Conservation (phyloP, 2,329 filamentous ascomycete species). For the Aspergillus sojae region DNA sequence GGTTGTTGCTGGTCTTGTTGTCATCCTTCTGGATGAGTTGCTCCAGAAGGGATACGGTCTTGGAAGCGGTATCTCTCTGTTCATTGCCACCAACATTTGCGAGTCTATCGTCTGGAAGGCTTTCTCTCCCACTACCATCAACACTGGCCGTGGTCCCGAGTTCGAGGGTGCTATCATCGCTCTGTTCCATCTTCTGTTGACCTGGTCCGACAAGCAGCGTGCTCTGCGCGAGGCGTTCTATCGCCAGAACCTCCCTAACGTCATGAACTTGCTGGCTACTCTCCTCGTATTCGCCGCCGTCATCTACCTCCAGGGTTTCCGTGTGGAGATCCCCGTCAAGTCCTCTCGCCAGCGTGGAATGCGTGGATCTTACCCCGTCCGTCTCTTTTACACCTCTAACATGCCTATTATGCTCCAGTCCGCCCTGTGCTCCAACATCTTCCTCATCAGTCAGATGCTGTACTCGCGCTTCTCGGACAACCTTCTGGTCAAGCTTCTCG, state of each 20-base stretch:
- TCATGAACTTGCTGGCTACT: conserved; percentile 97
- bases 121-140: conserved; percentile 98
- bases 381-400: conserved; percentile 99
- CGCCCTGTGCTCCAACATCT: conserved; percentile 96
- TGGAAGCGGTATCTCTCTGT: conserved; percentile 96
- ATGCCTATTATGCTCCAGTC: conserved; percentile 99
- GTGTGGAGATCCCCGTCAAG: conserved; percentile 99
- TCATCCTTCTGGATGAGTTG: conserved; percentile 98
- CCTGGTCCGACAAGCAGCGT: conserved; percentile 99
- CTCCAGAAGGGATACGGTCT: conserved; percentile 99
- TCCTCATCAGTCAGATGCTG: conserved; percentile 98
- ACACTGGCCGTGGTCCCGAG: conserved; percentile 97
- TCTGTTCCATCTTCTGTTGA: conserved; percentile 95
- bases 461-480: conserved; percentile 99
- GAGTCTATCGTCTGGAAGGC: conserved; percentile 99
- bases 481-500: conserved; percentile 93
- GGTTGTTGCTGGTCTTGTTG: conserved; percentile 94
- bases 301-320: conserved; percentile 99
- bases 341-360: conserved; percentile 98
- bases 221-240: conserved; percentile 99
- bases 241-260: conserved; percentile 97
- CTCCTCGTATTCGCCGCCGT: conserved; percentile 92
- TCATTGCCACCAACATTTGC: conserved; percentile 99
- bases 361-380: conserved; percentile 95
- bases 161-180: conserved; percentile 98